These are phyloP conservation scores for Fusarium globosum DNA, from an alignment of 2,329 filamentous ascomycete genomes.

Conservation along the genomic window DNA sequence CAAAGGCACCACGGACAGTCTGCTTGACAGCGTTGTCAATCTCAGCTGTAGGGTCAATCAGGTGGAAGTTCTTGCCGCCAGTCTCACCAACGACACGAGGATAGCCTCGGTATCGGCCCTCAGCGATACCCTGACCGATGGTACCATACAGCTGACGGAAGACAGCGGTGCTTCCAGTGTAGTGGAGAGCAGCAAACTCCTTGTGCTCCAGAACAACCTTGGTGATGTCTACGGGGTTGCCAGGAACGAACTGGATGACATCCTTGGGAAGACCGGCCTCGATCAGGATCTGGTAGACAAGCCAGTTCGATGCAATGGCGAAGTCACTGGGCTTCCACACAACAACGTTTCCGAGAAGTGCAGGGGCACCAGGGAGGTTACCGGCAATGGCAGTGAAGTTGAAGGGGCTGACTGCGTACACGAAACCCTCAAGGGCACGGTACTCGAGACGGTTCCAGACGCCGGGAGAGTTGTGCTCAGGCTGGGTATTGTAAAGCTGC, in stretches of 20 bases:
- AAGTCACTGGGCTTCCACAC: constrained; percentile 96
- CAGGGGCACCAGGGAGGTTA: constrained; percentile 85
- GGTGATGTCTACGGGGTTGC: constrained; percentile 86
- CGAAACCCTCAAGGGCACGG: constrained; percentile 91
- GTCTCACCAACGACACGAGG: constrained; percentile 92
- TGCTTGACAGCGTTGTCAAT: constrained; percentile 82
- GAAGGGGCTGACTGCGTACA: constrained; percentile 94
- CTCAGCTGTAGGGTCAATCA: constrained; percentile 82
- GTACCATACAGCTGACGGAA: constrained; percentile 90
- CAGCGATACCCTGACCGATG: constrained; percentile 83
- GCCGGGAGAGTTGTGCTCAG: constrained; percentile 81
- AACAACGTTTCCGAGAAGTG: constrained; percentile 92
- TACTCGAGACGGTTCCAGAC: constrained; percentile 95
- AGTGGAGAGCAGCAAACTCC: constrained; percentile 91
- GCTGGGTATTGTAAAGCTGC: constrained; percentile 89
- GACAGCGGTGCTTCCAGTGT: constrained; percentile 91
- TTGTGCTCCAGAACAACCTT: constrained; percentile 79
- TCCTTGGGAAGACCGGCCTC: constrained; percentile 90
- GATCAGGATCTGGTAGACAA: constrained; percentile 88
- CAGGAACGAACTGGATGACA: constrained; percentile 94
- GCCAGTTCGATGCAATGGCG: constrained; percentile 89
- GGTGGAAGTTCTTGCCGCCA: constrained; percentile 93
- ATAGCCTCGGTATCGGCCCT: constrained; percentile 85
- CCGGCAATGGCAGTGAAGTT: constrained; percentile 97
- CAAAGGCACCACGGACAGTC: constrained; percentile 87